These are phyloP conservation scores for Acacia confusa DNA, from an alignment of 306 rosid genomes.

Conservation along the genomic window DNA sequence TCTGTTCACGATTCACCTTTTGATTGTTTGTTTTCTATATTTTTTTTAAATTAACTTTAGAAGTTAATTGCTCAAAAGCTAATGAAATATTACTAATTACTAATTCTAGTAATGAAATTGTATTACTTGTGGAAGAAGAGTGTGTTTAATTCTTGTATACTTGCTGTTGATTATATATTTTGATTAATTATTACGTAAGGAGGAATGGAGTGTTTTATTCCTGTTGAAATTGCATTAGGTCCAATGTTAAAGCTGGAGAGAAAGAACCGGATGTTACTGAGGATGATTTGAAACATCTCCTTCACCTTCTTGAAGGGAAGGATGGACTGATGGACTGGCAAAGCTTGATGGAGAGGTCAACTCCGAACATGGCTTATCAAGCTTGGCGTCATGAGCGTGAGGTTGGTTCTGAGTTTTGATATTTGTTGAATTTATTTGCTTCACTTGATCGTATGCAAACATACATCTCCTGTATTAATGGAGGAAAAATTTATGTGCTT, in stretches of 20 bases:
- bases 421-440: conserved; percentile 17
- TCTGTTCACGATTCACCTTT: background rate
- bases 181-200: conserved; percentile 10
- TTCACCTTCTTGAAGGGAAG: conserved; percentile 73
- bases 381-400: conserved; percentile 98
- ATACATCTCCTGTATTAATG: background rate
- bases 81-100: background rate
- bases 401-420: conserved; percentile 51
- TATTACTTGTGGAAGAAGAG: conserved; percentile 14
- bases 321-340: conserved; percentile 88
- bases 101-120: background rate
- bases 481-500: conserved; percentile 22
- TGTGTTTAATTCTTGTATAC: conserved; percentile 22
- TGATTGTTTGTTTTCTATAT: background rate
- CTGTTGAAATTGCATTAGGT: conserved; percentile 40
- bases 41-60: background rate
- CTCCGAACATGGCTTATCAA: conserved; percentile 74
- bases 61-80: background rate
- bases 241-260: conserved; percentile 42
- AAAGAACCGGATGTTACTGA: conserved; percentile 62
- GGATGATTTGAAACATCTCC: conserved; percentile 78
- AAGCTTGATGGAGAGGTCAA: conserved; percentile 77
- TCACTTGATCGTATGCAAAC: conserved; percentile 24
- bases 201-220: conserved; percentile 26
- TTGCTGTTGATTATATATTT: conserved; percentile 6